A percentile compares a stretch with the other conserved stretches of the same genome.
These are phyloP conservation scores for Zygoascus flipseniorum DNA, from an alignment of 805 yeast species.

Conservation along the genomic window DNA sequence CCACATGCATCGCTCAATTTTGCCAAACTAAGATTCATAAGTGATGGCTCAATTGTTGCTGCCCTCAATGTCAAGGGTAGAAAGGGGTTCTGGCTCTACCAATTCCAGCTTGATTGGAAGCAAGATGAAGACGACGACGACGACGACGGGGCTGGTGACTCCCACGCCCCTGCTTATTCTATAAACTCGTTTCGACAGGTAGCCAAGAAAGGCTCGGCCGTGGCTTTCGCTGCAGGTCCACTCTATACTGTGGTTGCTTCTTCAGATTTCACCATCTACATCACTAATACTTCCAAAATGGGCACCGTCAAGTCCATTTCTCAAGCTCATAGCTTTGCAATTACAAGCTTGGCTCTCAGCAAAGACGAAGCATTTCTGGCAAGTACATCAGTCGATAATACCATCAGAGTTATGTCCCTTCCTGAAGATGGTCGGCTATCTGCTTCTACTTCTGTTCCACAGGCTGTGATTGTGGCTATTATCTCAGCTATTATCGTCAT, in stretches of 20 bases:
- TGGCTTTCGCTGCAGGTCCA: constrained; percentile 39
- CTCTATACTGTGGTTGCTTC: constrained; percentile 50
- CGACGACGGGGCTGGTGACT: background rate
- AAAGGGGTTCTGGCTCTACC: constrained; percentile 33
- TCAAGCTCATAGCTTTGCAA: constrained; percentile 66
- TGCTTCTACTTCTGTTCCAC: background rate
- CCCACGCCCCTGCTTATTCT: background rate
- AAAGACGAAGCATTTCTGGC: constrained; percentile 61
- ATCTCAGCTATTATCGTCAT: background rate
- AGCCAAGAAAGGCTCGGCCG: background rate
- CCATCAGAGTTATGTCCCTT: constrained; percentile 53
- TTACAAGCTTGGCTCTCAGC: constrained; percentile 63
- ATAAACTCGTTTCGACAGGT: background rate
- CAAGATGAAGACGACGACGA: constrained; percentile 2
- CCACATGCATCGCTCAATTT: constrained; percentile 22
- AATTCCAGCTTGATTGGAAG: constrained; percentile 18
- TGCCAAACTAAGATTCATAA: constrained; percentile 37
- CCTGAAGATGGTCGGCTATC: constrained; percentile 32
- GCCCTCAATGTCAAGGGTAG: constrained; percentile 37
- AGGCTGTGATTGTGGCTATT: background rate
- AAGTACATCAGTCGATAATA: constrained; percentile 68
- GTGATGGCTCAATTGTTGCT: constrained; percentile 29
- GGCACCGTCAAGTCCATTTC: background rate
- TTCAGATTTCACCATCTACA: constrained; percentile 52
- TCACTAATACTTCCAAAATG: background rate